Percentiles rank a stretch among this genome's conserved stretches.
These are phyloP conservation scores for Schwanniomyces occidentalis DNA, from an alignment of 805 yeast genomes.

Conservation along the genomic window DNA sequence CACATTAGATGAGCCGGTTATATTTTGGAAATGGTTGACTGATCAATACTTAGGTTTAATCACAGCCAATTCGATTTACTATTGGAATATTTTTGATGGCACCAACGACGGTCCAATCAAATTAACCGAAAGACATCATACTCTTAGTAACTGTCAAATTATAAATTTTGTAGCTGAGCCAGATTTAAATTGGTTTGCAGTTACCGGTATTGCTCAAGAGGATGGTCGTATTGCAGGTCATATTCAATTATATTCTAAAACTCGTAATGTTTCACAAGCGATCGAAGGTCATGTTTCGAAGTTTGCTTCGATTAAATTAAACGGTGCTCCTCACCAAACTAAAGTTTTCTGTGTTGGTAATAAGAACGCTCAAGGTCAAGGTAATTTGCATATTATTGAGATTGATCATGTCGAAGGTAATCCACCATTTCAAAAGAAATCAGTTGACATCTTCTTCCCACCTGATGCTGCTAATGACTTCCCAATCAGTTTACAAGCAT, in stretches of 20 bases:
- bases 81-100: constrained; percentile 84
- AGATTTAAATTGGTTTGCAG: constrained; percentile 87
- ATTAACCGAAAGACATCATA: constrained; percentile 80
- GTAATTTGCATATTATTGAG: constrained; percentile 85
- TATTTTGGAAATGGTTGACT: constrained; percentile 93
- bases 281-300: constrained; percentile 97
- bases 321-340: constrained; percentile 70
- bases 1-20: constrained; percentile 83
- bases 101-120: constrained; percentile 75
- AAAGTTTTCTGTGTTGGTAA: constrained; percentile 93
- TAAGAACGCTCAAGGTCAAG: constrained; percentile 71
- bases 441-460: constrained; percentile 93
- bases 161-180: constrained; percentile 86
- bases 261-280: constrained; percentile 91
- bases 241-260: constrained; percentile 86
- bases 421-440: constrained; percentile 85
- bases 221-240: constrained; percentile 94
- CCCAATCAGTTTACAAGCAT: constrained; percentile 89
- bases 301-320: constrained; percentile 75
- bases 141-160: constrained; percentile 78
- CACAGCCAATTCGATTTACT: constrained; percentile 71
- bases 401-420: constrained; percentile 88
- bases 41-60: constrained; percentile 76
- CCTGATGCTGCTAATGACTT: constrained; percentile 95
- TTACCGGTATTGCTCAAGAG: constrained; percentile 93